Evolutionary conservation across 1,284 basidiomycete species (phyloP).

Genomic region (Pseudozyma hubeiensis): DNA sequence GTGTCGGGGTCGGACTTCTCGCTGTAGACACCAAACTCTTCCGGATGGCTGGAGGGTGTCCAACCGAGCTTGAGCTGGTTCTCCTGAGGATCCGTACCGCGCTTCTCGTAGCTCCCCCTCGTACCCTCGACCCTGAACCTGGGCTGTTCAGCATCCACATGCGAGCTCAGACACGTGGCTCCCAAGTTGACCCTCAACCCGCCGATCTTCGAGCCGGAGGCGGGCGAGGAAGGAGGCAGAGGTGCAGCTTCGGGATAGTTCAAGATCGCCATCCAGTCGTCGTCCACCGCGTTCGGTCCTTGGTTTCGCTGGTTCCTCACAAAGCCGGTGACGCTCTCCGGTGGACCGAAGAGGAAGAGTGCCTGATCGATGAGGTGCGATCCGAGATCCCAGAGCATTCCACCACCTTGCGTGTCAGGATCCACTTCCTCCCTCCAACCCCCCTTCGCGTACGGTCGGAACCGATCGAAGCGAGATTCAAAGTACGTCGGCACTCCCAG

Average conservation of each 20-base stretch:
- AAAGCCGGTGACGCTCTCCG: constrained; percentile 57
- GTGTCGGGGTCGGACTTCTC: constrained; percentile 44
- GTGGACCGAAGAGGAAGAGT: constrained; percentile 62
- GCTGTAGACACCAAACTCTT: constrained; percentile 63
- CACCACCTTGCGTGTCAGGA: constrained; percentile 59
- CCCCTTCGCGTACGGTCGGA: constrained; percentile 63
- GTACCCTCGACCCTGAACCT: constrained; percentile 63
- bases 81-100: constrained; percentile 66
- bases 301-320: constrained; percentile 61
- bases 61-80: constrained; percentile 64
- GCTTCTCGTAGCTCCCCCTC: constrained; percentile 62
- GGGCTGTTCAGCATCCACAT: constrained; percentile 60
- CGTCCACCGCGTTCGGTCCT: constrained; percentile 55
- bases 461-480: constrained; percentile 65
- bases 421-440: constrained; percentile 66
- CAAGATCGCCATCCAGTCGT: constrained; percentile 64
- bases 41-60: constrained; percentile 52
- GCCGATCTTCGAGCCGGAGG: constrained; percentile 53
- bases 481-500: constrained; percentile 62
- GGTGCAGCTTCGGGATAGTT: constrained; percentile 53
- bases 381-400: constrained; percentile 66
- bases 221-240: constrained; percentile 48
- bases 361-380: constrained; percentile 65
- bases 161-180: constrained; percentile 61
- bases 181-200: constrained; percentile 58